phyloP scores from a whole-genome alignment of 2,329 filamentous ascomycete species.

The Neonectria coccinea region DNA sequence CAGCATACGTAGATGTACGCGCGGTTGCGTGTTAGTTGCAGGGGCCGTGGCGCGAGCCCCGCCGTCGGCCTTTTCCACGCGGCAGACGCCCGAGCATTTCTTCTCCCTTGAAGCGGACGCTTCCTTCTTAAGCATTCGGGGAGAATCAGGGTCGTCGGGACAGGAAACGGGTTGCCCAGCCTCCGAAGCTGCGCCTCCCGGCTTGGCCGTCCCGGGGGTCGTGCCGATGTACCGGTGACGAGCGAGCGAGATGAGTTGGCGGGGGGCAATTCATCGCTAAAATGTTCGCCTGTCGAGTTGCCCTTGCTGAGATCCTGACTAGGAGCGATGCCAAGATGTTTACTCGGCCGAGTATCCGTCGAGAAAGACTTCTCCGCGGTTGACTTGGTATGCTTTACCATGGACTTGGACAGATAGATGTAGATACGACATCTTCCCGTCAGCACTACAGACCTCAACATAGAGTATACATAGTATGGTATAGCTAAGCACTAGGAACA shows the following conservation, averaged over 20 bases:
- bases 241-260: conserved; percentile 3
- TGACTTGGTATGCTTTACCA: not conserved
- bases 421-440: no score
- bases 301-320: not conserved
- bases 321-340: conserved; percentile 13
- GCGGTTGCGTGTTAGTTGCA: conserved; percentile 22
- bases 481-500: not conserved
- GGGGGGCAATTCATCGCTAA: not conserved
- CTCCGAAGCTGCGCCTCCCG: conserved; percentile 26
- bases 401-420: not conserved
- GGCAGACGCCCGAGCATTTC: not conserved
- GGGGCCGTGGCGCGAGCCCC: not conserved
- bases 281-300: not conserved
- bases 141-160: conserved; percentile 10
- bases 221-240: conserved; percentile 14
- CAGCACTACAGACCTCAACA: not conserved
- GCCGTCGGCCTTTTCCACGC: conserved; percentile 15
- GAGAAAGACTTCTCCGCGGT: not conserved
- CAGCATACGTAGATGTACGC: conserved; percentile 24
- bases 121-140: not conserved
- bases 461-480: not conserved
- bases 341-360: not conserved
- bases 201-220: conserved; percentile 33
- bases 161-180: not conserved
- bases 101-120: not conserved